These are phyloP conservation scores for Phytopythium sindhum DNA, from an alignment of 352 stramenopile genomes.

Conservation along the genomic window DNA sequence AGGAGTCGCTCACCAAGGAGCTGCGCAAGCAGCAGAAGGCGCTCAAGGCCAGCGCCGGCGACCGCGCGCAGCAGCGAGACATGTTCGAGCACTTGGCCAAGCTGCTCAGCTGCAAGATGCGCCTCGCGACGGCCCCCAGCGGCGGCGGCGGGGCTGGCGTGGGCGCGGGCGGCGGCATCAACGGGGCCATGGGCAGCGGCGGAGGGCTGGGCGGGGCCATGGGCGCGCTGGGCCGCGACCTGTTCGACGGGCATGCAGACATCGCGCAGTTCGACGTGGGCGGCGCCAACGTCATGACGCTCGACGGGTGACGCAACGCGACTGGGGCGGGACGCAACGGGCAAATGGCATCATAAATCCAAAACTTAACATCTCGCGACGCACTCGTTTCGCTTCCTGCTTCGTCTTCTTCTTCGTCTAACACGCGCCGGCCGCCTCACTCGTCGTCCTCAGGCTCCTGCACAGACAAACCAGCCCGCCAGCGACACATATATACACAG, in stretches of 20 bases:
- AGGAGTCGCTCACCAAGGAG: constrained; percentile 88
- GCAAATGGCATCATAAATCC: constrained; percentile 4
- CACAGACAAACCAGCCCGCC: constrained; percentile 1
- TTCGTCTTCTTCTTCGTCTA: constrained; percentile 5
- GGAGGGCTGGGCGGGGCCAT: constrained; percentile 15
- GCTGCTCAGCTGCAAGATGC: constrained; percentile 78
- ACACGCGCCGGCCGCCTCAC: constrained; percentile 3
- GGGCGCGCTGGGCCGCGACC: constrained; percentile 22
- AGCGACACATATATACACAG: constrained; percentile 11
- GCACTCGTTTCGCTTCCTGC: constrained; percentile 2
- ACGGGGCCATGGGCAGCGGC: constrained; percentile 8
- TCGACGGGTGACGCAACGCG: constrained; percentile 37
- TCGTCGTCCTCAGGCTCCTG: not conserved
- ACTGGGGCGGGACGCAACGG: not conserved
- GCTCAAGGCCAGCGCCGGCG: constrained; percentile 77
- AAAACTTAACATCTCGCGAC: constrained; percentile 8
- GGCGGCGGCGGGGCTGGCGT: constrained; percentile 9
- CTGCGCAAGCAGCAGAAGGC: constrained; percentile 89
- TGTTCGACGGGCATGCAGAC: constrained; percentile 63
- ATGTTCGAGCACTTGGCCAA: constrained; percentile 85
- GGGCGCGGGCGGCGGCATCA: not conserved
- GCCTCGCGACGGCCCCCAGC: constrained; percentile 31
- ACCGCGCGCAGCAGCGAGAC: constrained; percentile 73
- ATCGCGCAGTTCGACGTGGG: constrained; percentile 78
- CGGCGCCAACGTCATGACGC: constrained; percentile 82